Evolutionary conservation across 148 eudicot species (phyloP).

Genomic region (Pharnaceum exiguum): DNA sequence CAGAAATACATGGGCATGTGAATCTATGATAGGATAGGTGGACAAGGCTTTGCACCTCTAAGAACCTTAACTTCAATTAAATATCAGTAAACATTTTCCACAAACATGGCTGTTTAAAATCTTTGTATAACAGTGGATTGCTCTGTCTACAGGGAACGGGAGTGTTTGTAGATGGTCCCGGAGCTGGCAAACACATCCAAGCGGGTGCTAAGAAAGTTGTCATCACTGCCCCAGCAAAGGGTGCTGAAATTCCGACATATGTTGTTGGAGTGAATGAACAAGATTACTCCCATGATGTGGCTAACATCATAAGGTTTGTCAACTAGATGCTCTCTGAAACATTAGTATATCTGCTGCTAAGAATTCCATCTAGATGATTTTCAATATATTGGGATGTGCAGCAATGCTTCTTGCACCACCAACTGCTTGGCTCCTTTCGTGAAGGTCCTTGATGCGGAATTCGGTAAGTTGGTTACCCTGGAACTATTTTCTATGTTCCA

Average conservation of each 20-base stretch:
- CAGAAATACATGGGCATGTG: too few species aligned
- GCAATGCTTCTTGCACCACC: constrained; percentile 99
- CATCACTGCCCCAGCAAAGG: constrained; percentile 99
- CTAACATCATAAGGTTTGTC: constrained; percentile 80
- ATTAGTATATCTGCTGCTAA: neutral
- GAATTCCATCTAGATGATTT: neutral
- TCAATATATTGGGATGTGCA: constrained; percentile 22
- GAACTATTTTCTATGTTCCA: too few species aligned
- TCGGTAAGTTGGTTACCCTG: constrained; percentile 43
- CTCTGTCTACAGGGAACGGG: constrained; percentile 71
- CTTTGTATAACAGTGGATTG: too few species aligned
- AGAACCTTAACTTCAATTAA: too few species aligned
- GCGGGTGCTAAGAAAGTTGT: constrained; percentile 99
- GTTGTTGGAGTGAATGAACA: constrained; percentile 90
- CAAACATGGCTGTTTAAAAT: too few species aligned
- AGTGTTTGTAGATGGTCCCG: constrained; percentile 96
- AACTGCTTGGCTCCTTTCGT: constrained; percentile 98
- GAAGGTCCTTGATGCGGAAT: constrained; percentile 85
- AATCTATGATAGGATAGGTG: too few species aligned
- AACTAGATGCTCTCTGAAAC: neutral
- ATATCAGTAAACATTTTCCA: too few species aligned
- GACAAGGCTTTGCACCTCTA: too few species aligned
- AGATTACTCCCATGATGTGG: constrained; percentile 71
- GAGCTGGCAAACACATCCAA: constrained; percentile 99
- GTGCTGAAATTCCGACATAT: constrained; percentile 96